Percentiles rank a stretch among this genome's conserved stretches.
Evolutionary conservation across 257 asterid genomes (phyloP).

Genomic region (Mitragyna speciosa): DNA sequence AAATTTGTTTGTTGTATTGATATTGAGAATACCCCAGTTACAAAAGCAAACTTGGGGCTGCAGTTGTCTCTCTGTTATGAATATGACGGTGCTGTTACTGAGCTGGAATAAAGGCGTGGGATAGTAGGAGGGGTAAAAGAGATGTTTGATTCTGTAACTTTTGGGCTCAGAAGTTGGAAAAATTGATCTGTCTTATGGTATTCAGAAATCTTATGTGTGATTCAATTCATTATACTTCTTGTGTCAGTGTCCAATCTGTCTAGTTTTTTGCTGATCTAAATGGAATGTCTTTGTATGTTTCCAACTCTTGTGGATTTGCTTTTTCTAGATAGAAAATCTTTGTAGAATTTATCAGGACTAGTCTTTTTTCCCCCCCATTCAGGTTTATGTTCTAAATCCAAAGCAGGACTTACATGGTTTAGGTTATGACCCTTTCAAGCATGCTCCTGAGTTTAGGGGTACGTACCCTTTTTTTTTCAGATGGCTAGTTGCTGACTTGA

Average conservation of each 20-base stretch:
- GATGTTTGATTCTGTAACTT: neutral
- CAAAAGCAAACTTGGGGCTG: neutral
- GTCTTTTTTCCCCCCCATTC: slow-evolving; percentile 1
- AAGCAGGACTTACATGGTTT: slow-evolving; percentile 86
- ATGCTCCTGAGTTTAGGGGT: slow-evolving; percentile 99
- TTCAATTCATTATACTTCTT: neutral
- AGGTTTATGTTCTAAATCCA: slow-evolving; percentile 81
- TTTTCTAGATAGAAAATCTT: neutral
- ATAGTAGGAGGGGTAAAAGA: neutral
- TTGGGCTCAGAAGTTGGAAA: neutral
- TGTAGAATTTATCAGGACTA: neutral
- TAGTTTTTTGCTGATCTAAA: neutral
- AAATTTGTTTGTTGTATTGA: neutral
- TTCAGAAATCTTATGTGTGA: neutral
- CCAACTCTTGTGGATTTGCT: neutral
- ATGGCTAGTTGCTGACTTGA: slow-evolving; percentile 17
- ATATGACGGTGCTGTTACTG: neutral
- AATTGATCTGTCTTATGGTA: neutral
- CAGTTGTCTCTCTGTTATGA: neutral
- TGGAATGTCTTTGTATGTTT: neutral
- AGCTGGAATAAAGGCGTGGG: neutral
- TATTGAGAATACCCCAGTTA: neutral
- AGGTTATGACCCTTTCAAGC: slow-evolving; percentile 95
- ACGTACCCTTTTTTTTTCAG: slow-evolving; percentile 21
- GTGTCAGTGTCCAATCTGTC: neutral